Percentiles rank a stretch among this genome's conserved stretches.
Evolutionary conservation across 371 early-diverging fungal species (phyloP).

Genomic region (Syncephalastrum monosporum): DNA sequence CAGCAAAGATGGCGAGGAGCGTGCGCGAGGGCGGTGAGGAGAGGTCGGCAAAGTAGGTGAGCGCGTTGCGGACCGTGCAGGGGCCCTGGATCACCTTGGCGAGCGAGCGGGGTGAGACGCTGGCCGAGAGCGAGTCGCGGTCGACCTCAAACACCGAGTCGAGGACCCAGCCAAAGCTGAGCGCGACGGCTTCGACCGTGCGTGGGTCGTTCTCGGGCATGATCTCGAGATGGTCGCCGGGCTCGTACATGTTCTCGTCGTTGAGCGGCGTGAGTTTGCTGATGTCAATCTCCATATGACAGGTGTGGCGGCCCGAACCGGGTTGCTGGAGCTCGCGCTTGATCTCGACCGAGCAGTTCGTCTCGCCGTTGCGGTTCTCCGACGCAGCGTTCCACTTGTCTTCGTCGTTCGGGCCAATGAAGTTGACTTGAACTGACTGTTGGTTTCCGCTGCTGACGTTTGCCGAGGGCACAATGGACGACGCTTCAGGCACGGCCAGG

Average conservation of each 20-base stretch:
- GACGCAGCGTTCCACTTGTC: slow-evolving; percentile 29
- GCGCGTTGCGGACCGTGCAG: slow-evolving; percentile 47
- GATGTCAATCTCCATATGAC: slow-evolving; percentile 50
- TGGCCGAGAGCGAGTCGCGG: slow-evolving; percentile 14
- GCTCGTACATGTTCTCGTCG: slow-evolving; percentile 30
- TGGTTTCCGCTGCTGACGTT: slow-evolving; percentile 10
- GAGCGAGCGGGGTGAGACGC: slow-evolving; percentile 49
- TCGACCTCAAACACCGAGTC: slow-evolving; percentile 56
- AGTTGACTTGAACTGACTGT: slow-evolving; percentile 20
- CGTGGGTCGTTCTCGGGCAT: slow-evolving; percentile 43
- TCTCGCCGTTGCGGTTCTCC: slow-evolving; percentile 29
- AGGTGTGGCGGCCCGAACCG: slow-evolving; percentile 39
- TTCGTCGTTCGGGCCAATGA: slow-evolving; percentile 27
- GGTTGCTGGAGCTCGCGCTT: slow-evolving; percentile 41
- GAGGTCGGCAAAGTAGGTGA: slow-evolving; percentile 51
- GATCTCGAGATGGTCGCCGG: slow-evolving; percentile 62
- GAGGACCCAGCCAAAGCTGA: slow-evolving; percentile 47
- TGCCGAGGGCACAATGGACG: slow-evolving; percentile 36
- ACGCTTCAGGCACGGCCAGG: slow-evolving; percentile 27
- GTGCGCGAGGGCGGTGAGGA: slow-evolving; percentile 46
- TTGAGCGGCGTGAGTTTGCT: slow-evolving; percentile 21
- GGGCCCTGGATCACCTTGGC: slow-evolving; percentile 48
- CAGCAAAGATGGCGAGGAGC: slow-evolving; percentile 39
- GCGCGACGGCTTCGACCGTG: slow-evolving; percentile 43
- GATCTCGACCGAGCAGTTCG: slow-evolving; percentile 20